Evolutionary conservation across 2,329 filamentous ascomycete genomes (phyloP), one percentile per base, ranked within the genome.

Genomic region (Onygenales sp.): DNA sequence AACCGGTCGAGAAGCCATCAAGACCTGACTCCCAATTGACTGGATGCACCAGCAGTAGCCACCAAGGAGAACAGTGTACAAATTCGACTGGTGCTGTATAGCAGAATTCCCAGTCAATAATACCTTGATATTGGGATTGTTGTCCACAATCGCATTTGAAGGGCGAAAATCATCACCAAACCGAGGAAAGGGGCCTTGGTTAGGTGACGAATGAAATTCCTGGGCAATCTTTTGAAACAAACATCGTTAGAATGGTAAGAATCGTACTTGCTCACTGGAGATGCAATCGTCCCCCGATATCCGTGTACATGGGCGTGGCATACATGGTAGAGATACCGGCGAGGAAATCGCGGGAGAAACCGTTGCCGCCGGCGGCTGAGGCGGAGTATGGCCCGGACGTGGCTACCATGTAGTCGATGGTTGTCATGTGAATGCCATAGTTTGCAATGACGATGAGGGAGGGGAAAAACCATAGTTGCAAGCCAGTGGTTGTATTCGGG

Each of bases 321-420:
- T 78, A 81, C 63, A 83, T 72, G 2, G 80, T 80, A 7, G 81
- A 73, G 17, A 83, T 66, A 49, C 82, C 82, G 1, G 82, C 81
- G 2, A 85, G 69, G 60, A 84, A 77, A 58, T 85, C 82, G 43
- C 82, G 74, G 6, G 80, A 78, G 52, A 84, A 81, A 2, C 79
- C 82, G 58, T 85, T 85, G 6, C 82, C 81, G 31, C 81, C 82
- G 0, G 81, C 83, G 1, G 82, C 82, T 0, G 79, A 83, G 9
- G 82, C 81, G 0, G 81, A 74, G 62, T 81, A 84, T 0, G 77
- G 76, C 0, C 81, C 82, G 61, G 85, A 85, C 0, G 80, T 75
- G 33, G 78, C 81, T 44, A 85, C 80, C 77, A 83, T 83, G 66
- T 84, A 85, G 63, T 85, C 82, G 60, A 85, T 82, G 2, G 79